A percentile compares a stretch with the other conserved stretches of the same genome.
Conservation (phyloP, 768 basidiomycete species). For the Postia placenta region DNA sequence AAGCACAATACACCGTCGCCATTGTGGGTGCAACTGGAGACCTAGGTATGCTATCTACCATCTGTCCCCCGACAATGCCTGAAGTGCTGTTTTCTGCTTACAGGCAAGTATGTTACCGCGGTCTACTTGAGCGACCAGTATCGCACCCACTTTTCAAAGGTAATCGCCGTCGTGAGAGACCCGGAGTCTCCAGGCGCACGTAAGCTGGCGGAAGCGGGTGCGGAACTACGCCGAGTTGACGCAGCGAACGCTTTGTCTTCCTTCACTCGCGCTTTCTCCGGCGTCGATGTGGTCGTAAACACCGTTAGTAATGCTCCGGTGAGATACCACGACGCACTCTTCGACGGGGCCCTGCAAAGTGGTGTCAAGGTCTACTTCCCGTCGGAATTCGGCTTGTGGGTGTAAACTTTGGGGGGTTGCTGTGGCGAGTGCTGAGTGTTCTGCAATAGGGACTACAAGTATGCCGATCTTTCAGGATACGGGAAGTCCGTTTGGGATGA, state of each 20-base stretch:
- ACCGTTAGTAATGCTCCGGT: neutral
- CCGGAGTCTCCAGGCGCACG: slow-evolving; percentile 6
- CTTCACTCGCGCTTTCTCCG: slow-evolving; percentile 9
- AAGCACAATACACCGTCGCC: neutral
- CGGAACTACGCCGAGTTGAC: slow-evolving; percentile 8
- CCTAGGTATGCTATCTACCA: neutral
- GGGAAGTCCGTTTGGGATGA: slow-evolving; percentile 6
- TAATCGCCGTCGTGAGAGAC: slow-evolving; percentile 14
- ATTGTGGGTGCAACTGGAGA: slow-evolving; percentile 1
- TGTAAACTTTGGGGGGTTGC: too few species aligned
- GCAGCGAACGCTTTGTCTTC: neutral
- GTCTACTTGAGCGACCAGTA: too few species aligned
- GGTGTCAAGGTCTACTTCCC: slow-evolving; percentile 17
- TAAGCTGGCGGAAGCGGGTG: slow-evolving; percentile 12
- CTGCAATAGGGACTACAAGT: slow-evolving; percentile 6
- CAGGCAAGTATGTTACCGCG: slow-evolving; percentile 6
- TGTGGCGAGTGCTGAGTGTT: too few species aligned
- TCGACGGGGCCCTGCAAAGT: slow-evolving; percentile 6
- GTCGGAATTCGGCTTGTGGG: slow-evolving; percentile 15
- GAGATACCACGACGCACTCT: slow-evolving; percentile 5
- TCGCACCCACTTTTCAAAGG: slow-evolving; percentile 12
- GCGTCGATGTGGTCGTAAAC: slow-evolving; percentile 19
- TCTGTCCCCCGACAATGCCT: neutral
- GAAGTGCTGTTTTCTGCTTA: neutral
- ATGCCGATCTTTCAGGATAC: slow-evolving; percentile 15